phyloP scores from a whole-genome alignment of 257 asterid genomes.

The Nicotiana paniculata region DNA sequence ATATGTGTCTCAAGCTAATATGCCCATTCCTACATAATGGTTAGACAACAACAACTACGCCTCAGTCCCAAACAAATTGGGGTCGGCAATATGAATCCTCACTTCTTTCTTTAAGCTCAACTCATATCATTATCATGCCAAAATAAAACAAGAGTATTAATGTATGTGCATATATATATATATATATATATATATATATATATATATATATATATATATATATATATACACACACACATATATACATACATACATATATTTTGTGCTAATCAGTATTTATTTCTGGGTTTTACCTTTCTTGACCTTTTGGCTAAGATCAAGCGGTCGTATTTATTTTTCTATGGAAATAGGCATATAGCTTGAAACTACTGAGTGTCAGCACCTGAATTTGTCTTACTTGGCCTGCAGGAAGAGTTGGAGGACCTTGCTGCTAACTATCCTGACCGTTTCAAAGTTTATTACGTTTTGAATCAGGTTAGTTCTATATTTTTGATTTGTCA shows the following conservation, averaged over 20 bases:
- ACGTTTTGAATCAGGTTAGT: conserved; percentile 77
- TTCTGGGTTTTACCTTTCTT: background rate
- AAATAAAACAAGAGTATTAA: too few species aligned
- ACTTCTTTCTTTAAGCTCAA: too few species aligned
- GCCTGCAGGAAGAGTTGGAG: conserved; percentile 71
- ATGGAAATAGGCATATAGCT: background rate
- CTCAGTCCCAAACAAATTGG: too few species aligned
- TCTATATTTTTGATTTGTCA: background rate
- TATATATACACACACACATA: too few species aligned
- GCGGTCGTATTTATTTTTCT: background rate
- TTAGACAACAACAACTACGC: too few species aligned
- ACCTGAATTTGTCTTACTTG: background rate
- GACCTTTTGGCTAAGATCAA: background rate
- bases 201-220: too few species aligned
- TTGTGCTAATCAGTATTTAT: background rate
- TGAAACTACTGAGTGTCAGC: background rate
- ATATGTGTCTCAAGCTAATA: background rate
- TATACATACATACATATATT: too few species aligned
- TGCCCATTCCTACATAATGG: too few species aligned
- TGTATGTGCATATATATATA: too few species aligned
- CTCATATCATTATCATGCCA: too few species aligned
- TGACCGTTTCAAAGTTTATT: conserved; percentile 55
- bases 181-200: too few species aligned
- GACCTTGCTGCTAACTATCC: conserved; percentile 51
- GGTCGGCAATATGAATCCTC: too few species aligned